A percentile compares a stretch with the other conserved stretches of the same genome.
phyloP scores from a whole-genome alignment of 192 early-diverging fungal species.

The Entomortierella lignicola region DNA sequence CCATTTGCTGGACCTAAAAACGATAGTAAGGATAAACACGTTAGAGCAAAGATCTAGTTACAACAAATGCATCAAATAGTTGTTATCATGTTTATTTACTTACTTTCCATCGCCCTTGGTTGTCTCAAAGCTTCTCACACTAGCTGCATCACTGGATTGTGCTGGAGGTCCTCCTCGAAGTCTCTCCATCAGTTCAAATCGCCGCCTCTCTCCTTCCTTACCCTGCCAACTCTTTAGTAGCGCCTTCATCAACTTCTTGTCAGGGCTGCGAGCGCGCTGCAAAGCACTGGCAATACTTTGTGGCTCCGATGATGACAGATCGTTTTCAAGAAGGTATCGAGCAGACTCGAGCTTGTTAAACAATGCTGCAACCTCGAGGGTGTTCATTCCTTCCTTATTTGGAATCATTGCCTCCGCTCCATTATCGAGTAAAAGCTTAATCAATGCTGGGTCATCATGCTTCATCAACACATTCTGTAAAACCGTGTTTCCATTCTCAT shows the following conservation, averaged over 20 bases:
- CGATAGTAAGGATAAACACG: not conserved
- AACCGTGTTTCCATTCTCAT: constrained; percentile 51
- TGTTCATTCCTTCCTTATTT: constrained; percentile 53
- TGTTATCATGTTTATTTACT: no score
- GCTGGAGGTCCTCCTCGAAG: not conserved
- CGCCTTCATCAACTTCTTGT: constrained; percentile 39
- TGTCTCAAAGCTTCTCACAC: constrained; percentile 29
- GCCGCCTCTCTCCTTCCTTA: constrained; percentile 30
- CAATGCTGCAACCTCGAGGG: constrained; percentile 39
- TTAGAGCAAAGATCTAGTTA: no score
- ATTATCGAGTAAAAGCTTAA: constrained; percentile 42
- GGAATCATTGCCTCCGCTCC: constrained; percentile 37
- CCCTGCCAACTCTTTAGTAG: constrained; percentile 47
- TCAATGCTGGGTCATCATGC: constrained; percentile 37
- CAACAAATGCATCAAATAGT: no score
- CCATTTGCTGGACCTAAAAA: constrained; percentile 1
- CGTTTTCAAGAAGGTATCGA: constrained; percentile 38
- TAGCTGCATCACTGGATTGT: constrained; percentile 14
- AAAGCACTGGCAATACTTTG: constrained; percentile 29
- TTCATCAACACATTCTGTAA: constrained; percentile 51
- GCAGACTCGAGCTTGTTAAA: constrained; percentile 43
- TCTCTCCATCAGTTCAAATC: constrained; percentile 21
- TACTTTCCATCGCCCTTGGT: constrained; percentile 31
- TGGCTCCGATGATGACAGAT: constrained; percentile 23
- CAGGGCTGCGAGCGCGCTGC: constrained; percentile 21